Evolutionary conservation across 1,139 yeast species (phyloP).

Genomic region (Kluyveromyces marxianus): DNA sequence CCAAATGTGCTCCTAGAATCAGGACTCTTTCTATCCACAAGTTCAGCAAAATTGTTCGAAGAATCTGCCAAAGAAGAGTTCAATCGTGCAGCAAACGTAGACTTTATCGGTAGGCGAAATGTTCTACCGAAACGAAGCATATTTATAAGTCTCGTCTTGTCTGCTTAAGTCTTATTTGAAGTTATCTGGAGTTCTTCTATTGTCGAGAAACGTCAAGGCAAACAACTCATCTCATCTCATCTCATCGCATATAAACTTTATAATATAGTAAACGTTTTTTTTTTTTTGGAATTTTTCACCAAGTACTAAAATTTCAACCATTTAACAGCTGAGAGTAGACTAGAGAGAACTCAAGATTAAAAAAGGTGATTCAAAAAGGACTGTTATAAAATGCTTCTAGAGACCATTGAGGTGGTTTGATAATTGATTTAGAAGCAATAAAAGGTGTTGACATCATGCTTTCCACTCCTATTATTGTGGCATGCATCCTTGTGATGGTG

Average conservation of each 20-base stretch:
- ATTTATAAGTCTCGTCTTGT: background rate
- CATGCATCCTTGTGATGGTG: constrained; percentile 21
- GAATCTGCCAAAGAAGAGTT: background rate
- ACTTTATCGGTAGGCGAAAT: background rate
- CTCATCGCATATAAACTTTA: background rate
- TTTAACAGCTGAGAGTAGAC: background rate
- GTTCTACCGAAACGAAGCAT: background rate
- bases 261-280: background rate
- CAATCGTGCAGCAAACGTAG: background rate
- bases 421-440: background rate
- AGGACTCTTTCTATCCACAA: constrained; percentile 2
- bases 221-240: background rate
- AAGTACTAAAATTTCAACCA: background rate
- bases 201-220: too few species aligned
- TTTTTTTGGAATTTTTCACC: background rate
- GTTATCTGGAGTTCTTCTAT: too few species aligned
- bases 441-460: background rate
- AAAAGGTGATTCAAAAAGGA: too few species aligned
- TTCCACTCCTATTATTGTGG: constrained; percentile 12
- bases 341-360: background rate
- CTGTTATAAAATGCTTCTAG: too few species aligned
- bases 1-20: constrained; percentile 33
- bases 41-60: background rate
- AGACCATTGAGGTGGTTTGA: too few species aligned
- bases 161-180: background rate